Base-by-base conservation (phyloP, 2,329 filamentous ascomycete genomes). In the Trichoderma citrinoviride region DNA sequence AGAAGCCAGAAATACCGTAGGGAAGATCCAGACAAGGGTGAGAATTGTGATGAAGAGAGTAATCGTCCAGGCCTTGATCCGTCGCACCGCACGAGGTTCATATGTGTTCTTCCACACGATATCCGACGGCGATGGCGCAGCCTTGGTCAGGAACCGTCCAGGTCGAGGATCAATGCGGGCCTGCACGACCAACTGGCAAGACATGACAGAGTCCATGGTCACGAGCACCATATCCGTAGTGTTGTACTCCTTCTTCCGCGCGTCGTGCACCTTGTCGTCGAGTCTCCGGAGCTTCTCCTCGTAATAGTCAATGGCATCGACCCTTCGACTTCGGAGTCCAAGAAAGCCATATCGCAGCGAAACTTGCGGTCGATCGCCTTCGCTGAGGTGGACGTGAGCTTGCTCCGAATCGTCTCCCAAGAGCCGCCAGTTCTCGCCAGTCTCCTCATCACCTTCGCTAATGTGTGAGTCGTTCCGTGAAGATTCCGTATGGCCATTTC, bases 101-200 rank as follows among this genome's bases (percentile, higher is more conserved):
- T 99, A 99, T 0, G 93, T 98, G 73, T 98, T 97, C 68, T 84
- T 84, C 95, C 96, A 99, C 12, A 98, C 87, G n/a, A 99, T 88
- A 74, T 98, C 94, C 0, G 91, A 88, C 0, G 95, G 95, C 2
- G 94, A 88, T 0, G 95, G 95, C 3, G 94, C 93, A 29, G 90
- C 85, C 66, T 92, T 93, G 8, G 94, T 93, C 61, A 97, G 81
- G 6, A 99, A 83, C 66, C 91, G 90, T 65, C 93, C 89, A 0
- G 96, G 95, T 12, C 91, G 89, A 3, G 95, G 93, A 73, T 98
- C 94, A 61, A 99, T 87, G 12, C 96, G 89, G 4, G 95, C 93
- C 77, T 99, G 95, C 49, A 97, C 92, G 25, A 93, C 92, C 93
- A 98, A 97, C 79, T 99, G 95, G 70, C 87, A 89, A 37, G 93